These are phyloP conservation scores for Saccharum spontaneum DNA, from an alignment of 176 grass and related monocot genomes.

Conservation along the genomic window DNA sequence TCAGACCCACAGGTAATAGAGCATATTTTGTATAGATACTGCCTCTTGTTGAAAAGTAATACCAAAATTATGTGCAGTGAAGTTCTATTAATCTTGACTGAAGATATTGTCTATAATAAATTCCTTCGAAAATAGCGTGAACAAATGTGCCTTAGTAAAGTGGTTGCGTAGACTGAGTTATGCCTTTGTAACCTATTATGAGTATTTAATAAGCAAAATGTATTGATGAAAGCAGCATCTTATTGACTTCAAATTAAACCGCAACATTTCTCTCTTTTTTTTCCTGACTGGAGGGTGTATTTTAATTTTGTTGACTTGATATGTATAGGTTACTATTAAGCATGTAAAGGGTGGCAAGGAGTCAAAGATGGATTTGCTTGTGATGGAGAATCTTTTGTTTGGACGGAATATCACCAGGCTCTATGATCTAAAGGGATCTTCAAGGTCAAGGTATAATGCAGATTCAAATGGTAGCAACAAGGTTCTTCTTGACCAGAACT, in stretches of 20 bases:
- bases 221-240: background rate
- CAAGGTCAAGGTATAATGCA: slow-evolving; percentile 92
- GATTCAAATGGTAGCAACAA: slow-evolving; percentile 83
- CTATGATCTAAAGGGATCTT: slow-evolving; percentile 98
- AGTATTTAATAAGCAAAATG: background rate
- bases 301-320: background rate
- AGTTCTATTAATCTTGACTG: background rate
- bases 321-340: slow-evolving; percentile 85
- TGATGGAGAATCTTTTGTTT: slow-evolving; percentile 99
- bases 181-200: background rate
- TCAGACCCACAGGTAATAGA: background rate
- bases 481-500: slow-evolving; percentile 98
- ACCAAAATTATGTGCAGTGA: background rate
- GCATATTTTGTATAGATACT: background rate
- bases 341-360: slow-evolving; percentile 88
- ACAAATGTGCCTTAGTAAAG: background rate
- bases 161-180: background rate
- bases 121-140: background rate
- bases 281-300: background rate
- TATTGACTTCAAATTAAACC: background rate
- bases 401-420: slow-evolving; percentile 81
- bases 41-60: background rate
- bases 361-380: slow-evolving; percentile 91
- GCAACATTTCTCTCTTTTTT: background rate
- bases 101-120: background rate